Conservation (phyloP, 2,329 filamentous ascomycete genomes). For the Fusarium duplospermum region DNA sequence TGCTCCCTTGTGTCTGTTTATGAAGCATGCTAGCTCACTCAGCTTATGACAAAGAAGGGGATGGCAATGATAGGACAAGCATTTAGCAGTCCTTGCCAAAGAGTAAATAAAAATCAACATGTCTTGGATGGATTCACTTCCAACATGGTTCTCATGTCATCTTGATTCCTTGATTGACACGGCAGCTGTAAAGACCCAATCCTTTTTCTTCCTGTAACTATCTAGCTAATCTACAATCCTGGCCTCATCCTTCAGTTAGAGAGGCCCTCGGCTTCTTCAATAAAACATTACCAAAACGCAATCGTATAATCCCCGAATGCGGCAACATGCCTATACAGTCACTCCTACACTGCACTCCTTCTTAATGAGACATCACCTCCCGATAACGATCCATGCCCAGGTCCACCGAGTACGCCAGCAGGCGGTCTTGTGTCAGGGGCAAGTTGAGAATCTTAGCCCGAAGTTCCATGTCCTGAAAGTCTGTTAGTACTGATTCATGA, state of each 20-base stretch:
- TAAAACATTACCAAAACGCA: slow-evolving; percentile 31
- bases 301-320: slow-evolving; percentile 22
- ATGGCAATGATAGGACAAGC: too few relatives aligned
- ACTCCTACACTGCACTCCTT: background rate
- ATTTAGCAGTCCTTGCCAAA: too few relatives aligned
- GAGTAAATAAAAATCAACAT: too few relatives aligned
- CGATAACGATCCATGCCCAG: slow-evolving; percentile 77
- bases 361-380: slow-evolving; percentile 66
- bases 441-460: slow-evolving; percentile 63
- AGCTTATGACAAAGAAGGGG: background rate
- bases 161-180: background rate
- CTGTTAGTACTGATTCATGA: slow-evolving; percentile 31
- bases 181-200: background rate
- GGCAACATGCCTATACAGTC: slow-evolving; percentile 18
- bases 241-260: slow-evolving; percentile 9
- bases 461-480: slow-evolving; percentile 50
- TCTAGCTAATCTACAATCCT: slow-evolving; percentile 45
- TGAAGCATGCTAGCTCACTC: background rate
- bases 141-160: background rate
- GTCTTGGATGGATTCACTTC: background rate
- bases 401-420: slow-evolving; percentile 76
- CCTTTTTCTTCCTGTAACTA: slow-evolving; percentile 26
- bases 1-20: background rate
- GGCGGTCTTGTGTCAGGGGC: slow-evolving; percentile 78
- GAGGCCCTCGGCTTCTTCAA: slow-evolving; percentile 3